Evolutionary conservation across 1,284 basidiomycete species (phyloP).

Genomic region (Violaceomyces palustris): DNA sequence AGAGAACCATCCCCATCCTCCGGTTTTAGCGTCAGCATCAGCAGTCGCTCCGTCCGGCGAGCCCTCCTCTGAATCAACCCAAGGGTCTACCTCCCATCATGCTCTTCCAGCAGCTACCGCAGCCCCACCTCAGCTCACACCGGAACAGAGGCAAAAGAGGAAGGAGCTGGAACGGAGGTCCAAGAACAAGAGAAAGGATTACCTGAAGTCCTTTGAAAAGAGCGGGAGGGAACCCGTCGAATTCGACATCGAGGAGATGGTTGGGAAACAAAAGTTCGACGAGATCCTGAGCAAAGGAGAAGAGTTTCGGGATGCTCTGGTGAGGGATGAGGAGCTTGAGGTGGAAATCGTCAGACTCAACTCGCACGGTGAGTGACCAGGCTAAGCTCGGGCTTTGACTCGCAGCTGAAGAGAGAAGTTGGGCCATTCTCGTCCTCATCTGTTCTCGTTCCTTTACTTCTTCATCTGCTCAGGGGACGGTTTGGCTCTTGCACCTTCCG

Average conservation of each 20-base stretch:
- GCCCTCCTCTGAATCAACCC: too few relatives aligned
- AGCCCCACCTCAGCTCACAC: too few relatives aligned
- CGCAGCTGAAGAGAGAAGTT: too few relatives aligned
- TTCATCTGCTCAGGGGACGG: constrained; percentile 36
- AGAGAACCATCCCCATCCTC: too few relatives aligned
- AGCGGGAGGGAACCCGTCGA: constrained; percentile 47
- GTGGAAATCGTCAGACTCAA: constrained; percentile 40
- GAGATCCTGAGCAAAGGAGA: constrained; percentile 28
- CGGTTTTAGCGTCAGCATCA: too few relatives aligned
- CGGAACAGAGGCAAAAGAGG: constrained; percentile 18
- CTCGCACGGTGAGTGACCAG: constrained; percentile 41
- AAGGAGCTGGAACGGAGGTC: constrained; percentile 27
- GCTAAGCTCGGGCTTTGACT: too few relatives aligned
- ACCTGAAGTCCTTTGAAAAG: constrained; percentile 37
- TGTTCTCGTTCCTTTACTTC: background rate
- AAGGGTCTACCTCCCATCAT: too few relatives aligned
- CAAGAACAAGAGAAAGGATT: constrained; percentile 41
- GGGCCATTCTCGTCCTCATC: background rate
- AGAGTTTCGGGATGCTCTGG: constrained; percentile 34
- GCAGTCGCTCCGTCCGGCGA: too few relatives aligned
- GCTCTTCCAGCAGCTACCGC: too few relatives aligned
- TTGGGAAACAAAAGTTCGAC: constrained; percentile 32
- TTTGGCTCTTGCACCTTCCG: constrained; percentile 32
- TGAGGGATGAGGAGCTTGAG: constrained; percentile 29
- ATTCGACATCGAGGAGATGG: constrained; percentile 44